Base-by-base conservation (phyloP, 2,329 filamentous ascomycete genomes). In the Xylariaceae sp. region DNA sequence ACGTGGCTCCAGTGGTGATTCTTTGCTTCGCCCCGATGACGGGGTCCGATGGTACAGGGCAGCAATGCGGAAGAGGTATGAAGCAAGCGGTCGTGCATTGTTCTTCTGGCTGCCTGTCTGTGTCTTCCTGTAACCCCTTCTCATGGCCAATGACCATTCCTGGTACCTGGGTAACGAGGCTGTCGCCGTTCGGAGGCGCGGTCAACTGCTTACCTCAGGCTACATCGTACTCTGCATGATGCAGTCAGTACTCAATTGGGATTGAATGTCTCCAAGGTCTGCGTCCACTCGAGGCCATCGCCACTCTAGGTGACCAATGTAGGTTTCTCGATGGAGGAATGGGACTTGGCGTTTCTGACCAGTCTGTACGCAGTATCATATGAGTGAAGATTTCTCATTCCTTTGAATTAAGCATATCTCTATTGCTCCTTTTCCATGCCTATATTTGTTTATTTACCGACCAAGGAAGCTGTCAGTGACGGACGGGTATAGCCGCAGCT, bases 1-100 rank as follows among this genome's bases (percentile, higher is more conserved):
- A 75, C 74, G 74, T 76, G 74, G 74, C 73, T 71, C 73, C 73
- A 75, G 63, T 73, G 65, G 63, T 65, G 64, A 62, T 56, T 58
- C 63, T 57, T 30, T 63, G 35, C 49, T 53, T 65, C 55, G 55
- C 49, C 56, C 53, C 45, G 49, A 53, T 44, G 60, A 30, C 23
- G 3, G 54, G 54, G 55, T 61, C 45, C 57, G 57, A 63, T 51
- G 61, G 57, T 56, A 58, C 37, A 59, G 57, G 37, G 53, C 60
- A 56, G 50, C 57, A 62, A 55, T 61, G 23, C 50, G 49, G 47
- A 57, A 52, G 23, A 45, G 51, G 37, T 30, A 30, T 30, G 23
- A 30, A 17, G 53, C 42, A 55, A 51, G n/a, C 47, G 44, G 44
- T 45, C 48, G 53, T 39, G 13, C 55, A 51, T 55, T 17, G 51